phyloP scores from a whole-genome alignment of 768 basidiomycete genomes.

The Agaricus sinodeliciosus region DNA sequence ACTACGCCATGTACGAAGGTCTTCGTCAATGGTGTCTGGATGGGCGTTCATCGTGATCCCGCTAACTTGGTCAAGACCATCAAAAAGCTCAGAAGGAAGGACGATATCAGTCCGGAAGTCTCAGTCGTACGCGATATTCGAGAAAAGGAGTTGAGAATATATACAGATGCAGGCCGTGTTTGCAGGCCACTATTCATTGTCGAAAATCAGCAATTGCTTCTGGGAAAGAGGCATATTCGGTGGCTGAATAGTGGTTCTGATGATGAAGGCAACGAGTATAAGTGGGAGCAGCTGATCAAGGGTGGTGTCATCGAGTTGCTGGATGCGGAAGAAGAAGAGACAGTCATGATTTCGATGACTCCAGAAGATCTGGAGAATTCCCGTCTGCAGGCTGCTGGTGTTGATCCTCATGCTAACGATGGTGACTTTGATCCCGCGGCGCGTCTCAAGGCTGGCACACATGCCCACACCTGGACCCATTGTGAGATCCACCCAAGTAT shows the following conservation, averaged over 20 bases:
- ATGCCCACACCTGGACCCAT: conserved; percentile 93
- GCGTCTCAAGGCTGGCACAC: conserved; percentile 77
- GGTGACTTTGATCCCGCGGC: conserved; percentile 81
- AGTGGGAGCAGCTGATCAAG: conserved; percentile 82
- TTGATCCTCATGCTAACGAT: conserved; percentile 54
- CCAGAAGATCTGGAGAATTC: conserved; percentile 91
- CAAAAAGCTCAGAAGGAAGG: conserved; percentile 86
- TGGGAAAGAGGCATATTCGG: conserved; percentile 81
- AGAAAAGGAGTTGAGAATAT: conserved; percentile 88
- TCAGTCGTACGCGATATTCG: conserved; percentile 97
- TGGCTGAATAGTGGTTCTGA: conserved; percentile 55
- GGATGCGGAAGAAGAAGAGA: conserved; percentile 99
- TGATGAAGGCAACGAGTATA: conserved; percentile 60
- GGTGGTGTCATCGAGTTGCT: conserved; percentile 88
- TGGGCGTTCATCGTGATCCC: conserved; percentile 96
- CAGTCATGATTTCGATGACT: conserved; percentile 99
- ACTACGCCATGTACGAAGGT: conserved; percentile 87
- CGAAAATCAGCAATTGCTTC: conserved; percentile 76
- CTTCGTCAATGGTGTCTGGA: conserved; percentile 99
- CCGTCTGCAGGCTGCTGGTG: conserved; percentile 53
- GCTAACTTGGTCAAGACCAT: conserved; percentile 89
- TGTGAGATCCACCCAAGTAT: conserved; percentile 99
- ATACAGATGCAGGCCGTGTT: conserved; percentile 95
- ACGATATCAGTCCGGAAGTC: conserved; percentile 93
- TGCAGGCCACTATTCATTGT: conserved; percentile 98